Percentiles rank a stretch among this genome's conserved stretches.
Evolutionary conservation across 345 rosid genomes (phyloP).

Genomic region (Sapria himalayana): DNA sequence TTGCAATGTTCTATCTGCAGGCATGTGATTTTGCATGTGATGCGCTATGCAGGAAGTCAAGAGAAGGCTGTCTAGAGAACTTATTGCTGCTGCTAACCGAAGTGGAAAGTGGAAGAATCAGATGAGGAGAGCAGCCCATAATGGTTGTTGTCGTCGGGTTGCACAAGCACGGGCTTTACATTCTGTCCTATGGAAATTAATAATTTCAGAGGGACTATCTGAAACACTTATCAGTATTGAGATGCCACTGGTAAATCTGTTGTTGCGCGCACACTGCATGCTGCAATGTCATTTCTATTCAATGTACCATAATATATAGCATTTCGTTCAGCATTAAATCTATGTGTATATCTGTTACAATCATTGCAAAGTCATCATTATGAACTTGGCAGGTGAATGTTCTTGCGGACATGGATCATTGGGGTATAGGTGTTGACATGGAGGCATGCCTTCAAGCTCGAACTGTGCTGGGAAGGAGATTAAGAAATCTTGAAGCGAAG

Average conservation of each 20-base stretch:
- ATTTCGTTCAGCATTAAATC: too few relatives aligned
- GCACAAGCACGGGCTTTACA: constrained; percentile 61
- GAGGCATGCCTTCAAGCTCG: constrained; percentile 71
- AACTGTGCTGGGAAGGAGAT: constrained; percentile 40
- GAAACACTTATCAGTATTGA: constrained; percentile 43
- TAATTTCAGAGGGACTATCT: constrained; percentile 50
- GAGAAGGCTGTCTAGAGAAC: constrained; percentile 67
- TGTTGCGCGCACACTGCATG: too few relatives aligned
- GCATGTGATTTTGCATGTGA: constrained; percentile 16
- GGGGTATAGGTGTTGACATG: constrained; percentile 88
- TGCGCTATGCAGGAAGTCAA: constrained; percentile 45
- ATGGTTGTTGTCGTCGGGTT: constrained; percentile 88
- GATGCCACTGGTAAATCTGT: constrained; percentile 55
- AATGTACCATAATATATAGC: too few relatives aligned
- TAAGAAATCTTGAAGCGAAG: constrained; percentile 61
- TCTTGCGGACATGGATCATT: constrained; percentile 88
- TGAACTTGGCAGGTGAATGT: too few relatives aligned
- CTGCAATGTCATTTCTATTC: too few relatives aligned
- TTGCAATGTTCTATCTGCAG: background rate
- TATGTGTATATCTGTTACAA: too few relatives aligned
- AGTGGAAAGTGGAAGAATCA: constrained; percentile 95
- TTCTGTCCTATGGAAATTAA: constrained; percentile 73
- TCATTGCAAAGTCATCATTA: too few relatives aligned
- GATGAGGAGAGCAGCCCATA: constrained; percentile 78
- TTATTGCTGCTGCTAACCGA: constrained; percentile 65